Evolutionary conservation across 352 stramenopile genomes (phyloP).

Genomic region (Phytophthora litchii): DNA sequence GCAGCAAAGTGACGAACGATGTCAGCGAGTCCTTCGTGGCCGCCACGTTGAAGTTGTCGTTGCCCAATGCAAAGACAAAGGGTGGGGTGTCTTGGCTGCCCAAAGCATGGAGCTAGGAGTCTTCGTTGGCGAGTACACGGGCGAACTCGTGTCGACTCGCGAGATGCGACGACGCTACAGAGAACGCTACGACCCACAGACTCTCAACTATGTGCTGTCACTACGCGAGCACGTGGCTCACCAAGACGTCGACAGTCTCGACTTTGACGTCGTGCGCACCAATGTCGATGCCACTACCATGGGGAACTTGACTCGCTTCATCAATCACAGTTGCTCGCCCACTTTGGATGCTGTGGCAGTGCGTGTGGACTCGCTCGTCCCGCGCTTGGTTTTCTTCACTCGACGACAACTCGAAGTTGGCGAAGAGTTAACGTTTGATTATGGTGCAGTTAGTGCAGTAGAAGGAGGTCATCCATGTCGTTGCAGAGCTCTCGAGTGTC

Average conservation of each 20-base stretch:
- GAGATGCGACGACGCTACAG: constrained; percentile 50
- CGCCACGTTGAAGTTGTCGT: constrained; percentile 43
- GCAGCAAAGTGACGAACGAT: constrained; percentile 23
- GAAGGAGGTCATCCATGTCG: constrained; percentile 22
- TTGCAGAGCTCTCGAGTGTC: constrained; percentile 39
- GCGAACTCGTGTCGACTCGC: constrained; percentile 55
- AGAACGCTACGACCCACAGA: constrained; percentile 26
- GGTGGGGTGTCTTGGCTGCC: constrained; percentile 50
- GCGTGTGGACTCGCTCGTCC: constrained; percentile 63
- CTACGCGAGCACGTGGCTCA: constrained; percentile 50
- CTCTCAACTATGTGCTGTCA: constrained; percentile 61
- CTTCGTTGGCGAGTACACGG: constrained; percentile 73
- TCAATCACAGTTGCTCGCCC: constrained; percentile 75
- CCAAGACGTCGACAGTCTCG: not conserved
- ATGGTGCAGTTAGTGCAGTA: constrained; percentile 30
- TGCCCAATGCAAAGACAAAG: constrained; percentile 32
- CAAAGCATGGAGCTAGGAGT: constrained; percentile 36
- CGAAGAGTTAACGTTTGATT: constrained; percentile 74
- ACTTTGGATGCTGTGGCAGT: constrained; percentile 56
- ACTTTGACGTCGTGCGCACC: constrained; percentile 47
- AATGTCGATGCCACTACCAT: constrained; percentile 60
- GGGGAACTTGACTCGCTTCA: constrained; percentile 70
- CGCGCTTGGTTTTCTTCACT: constrained; percentile 63
- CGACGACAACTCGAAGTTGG: constrained; percentile 26
- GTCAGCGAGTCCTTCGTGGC: constrained; percentile 30